phyloP scores from a whole-genome alignment of 2,329 filamentous ascomycete species.

The Fusarium odoratissimum region DNA sequence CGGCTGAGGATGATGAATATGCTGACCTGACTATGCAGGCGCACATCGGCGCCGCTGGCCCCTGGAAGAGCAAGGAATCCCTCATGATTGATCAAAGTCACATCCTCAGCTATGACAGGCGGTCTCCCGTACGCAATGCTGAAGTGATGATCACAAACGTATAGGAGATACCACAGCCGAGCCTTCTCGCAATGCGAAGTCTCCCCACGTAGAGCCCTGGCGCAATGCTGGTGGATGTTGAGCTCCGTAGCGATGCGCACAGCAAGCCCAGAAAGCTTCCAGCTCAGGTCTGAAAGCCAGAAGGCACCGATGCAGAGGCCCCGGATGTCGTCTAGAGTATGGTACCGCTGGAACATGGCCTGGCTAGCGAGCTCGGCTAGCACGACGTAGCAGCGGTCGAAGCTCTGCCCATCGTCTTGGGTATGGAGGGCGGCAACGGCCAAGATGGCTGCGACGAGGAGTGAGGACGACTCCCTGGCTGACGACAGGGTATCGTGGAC shows the following conservation, averaged over 20 bases:
- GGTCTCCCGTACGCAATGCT: not conserved
- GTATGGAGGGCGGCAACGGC: not conserved
- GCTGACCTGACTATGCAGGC: not conserved
- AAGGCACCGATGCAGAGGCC: not conserved
- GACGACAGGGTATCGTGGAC: not conserved
- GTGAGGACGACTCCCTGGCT: not conserved
- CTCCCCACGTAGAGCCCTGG: fast-evolving
- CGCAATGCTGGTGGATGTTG: not conserved
- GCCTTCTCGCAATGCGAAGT: not conserved
- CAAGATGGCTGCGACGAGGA: not conserved
- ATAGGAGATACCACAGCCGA: fast-evolving
- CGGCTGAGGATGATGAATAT: not conserved
- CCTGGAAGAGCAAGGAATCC: not conserved
- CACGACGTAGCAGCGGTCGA: not conserved
- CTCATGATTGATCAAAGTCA: not conserved
- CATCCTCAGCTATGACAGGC: not conserved
- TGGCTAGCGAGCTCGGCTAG: not conserved
- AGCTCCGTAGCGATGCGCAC: not conserved
- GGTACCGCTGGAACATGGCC: not conserved
- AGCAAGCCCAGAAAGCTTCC: not conserved
- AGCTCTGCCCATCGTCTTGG: not conserved
- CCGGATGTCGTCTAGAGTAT: not conserved
- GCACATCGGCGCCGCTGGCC: not conserved
- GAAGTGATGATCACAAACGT: not conserved
- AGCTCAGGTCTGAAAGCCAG: not conserved